A percentile compares a stretch with the other conserved stretches of the same genome.
Conservation (phyloP, 148 eudicot species). For the Selenicereus undatus region DNA sequence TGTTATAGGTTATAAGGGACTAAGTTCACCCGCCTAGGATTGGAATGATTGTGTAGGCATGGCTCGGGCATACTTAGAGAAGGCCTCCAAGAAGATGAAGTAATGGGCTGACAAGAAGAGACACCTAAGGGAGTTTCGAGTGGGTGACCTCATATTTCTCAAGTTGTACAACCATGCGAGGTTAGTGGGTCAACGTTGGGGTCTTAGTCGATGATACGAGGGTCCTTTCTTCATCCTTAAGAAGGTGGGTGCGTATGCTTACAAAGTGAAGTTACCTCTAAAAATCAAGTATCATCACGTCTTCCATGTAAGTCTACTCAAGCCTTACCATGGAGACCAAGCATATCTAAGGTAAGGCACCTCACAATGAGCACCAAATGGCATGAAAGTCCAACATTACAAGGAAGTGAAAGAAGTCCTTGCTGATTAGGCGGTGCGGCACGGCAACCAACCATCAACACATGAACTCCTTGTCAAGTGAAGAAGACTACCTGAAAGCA, state of each 20-base stretch:
- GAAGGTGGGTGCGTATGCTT: not conserved
- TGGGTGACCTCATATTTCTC: too few species aligned
- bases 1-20: too few species aligned
- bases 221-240: not conserved
- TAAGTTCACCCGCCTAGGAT: not conserved
- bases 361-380: not conserved
- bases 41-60: not conserved
- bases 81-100: slow-evolving; percentile 1
- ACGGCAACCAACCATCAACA: not conserved
- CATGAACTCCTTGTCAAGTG: not conserved
- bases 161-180: not conserved
- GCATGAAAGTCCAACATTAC: not conserved
- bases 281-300: too few species aligned
- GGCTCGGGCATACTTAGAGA: slow-evolving; percentile 1
- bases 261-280: too few species aligned
- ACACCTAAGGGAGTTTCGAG: too few species aligned
- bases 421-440: not conserved
- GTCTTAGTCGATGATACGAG: not conserved
- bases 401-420: slow-evolving; percentile 1
- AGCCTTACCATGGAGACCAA: too few species aligned
- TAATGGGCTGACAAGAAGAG: not conserved
- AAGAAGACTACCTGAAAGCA: too few species aligned
- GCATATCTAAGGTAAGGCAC: not conserved
- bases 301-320: too few species aligned
- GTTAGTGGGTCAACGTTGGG: not conserved